These are phyloP conservation scores for Chenopodium berlandieri DNA, from an alignment of 148 eudicot species.

Conservation along the genomic window DNA sequence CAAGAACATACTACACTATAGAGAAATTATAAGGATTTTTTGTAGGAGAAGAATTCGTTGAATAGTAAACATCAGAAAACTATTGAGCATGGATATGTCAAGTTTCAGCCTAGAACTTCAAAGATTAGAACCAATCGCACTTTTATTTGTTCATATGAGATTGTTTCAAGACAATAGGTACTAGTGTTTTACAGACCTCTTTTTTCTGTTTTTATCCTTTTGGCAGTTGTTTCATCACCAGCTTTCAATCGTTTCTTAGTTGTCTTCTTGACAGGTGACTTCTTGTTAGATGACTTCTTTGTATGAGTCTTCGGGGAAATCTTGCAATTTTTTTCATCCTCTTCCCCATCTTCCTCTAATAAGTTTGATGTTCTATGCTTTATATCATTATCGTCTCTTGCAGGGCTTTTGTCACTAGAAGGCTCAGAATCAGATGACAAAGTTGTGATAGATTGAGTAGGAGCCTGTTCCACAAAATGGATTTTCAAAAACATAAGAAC, in stretches of 20 bases:
- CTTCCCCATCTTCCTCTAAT: conserved; percentile 24
- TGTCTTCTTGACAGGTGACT: conserved; percentile 34
- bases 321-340: conserved; percentile 20
- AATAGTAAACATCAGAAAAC: not conserved
- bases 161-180: not conserved
- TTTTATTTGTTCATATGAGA: not conserved
- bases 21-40: not conserved
- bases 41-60: no score
- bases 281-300: conserved; percentile 27
- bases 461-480: conserved; percentile 45
- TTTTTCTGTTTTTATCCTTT: conserved; percentile 44
- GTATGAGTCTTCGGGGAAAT: conserved; percentile 19
- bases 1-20: not conserved
- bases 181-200: conserved; percentile 24
- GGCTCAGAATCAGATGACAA: conserved; percentile 66
- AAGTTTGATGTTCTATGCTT: not conserved
- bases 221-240: conserved; percentile 33
- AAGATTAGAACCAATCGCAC: not conserved
- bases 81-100: not conserved
- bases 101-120: not conserved
- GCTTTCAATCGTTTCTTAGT: conserved; percentile 31
- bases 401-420: conserved; percentile 40
- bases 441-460: conserved; percentile 43
- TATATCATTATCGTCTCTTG: conserved; percentile 17
- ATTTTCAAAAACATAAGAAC: not conserved